Evolutionary conservation across 2,329 filamentous ascomycete genomes (phyloP), one percentile per base, ranked within the genome.

Genomic region (Harringtonia lauricola): DNA sequence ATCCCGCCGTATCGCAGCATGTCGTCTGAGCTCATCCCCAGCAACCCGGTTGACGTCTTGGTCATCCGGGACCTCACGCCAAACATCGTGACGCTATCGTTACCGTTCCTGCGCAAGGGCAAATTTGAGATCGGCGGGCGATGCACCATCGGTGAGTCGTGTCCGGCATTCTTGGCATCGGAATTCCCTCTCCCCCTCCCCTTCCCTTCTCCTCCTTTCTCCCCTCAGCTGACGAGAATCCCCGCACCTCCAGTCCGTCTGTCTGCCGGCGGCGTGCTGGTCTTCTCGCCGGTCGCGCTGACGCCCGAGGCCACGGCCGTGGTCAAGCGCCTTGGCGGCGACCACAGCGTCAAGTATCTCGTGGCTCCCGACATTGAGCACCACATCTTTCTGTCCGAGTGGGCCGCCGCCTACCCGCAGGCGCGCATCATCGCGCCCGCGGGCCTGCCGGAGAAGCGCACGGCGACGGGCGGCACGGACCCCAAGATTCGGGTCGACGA

Each of bases 221-320:
- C n/a, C n/a, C n/a, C n/a, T n/a, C n/a, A n/a, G n/a, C n/a, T n/a
- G n/a, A n/a, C n/a, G n/a, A n/a, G n/a, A 42, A 50, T 45, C 19
- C 8, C 19, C 17, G 15, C 3, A 1, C 22, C 13, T 35, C 42
- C 51, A 87, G 87, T 94, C 47, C 83, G 81, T 53, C 76, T 98
- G 53, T 74, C 78, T 46, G 81, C 80, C 10, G 88, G 88, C 45
- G 68, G 75, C 37, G 76, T 96, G 34, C 86, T 87, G 52, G 81
- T 95, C 60, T 95, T 95, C 74, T 95, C 88, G 1, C 92, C 92
- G 17, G 85, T 92, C 18, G 84, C 83, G 14, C 74, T 95, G 44
- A 96, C 50, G 3, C 73, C 81, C 3, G 78, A 82, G 46, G 80
- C 88, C 33, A 78, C 72, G 49, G 60, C 68, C 52, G 79, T 82